Conservation (phyloP, 2,329 filamentous ascomycete species). For the Alternaria atra region DNA sequence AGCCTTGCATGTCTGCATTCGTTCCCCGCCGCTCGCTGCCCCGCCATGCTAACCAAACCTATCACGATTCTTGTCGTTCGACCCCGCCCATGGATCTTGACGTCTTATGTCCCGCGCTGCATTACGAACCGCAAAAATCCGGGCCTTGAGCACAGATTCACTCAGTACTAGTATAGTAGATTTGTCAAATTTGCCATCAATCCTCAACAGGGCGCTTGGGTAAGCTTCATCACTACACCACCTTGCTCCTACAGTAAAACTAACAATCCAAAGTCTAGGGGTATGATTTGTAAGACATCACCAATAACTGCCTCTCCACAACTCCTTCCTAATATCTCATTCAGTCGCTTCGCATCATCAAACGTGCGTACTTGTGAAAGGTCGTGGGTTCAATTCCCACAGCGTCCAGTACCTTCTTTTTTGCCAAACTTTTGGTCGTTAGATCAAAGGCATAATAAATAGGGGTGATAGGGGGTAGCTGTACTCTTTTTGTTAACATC, state of each 20-base stretch:
- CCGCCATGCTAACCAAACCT: not conserved
- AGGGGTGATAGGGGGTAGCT: too few relatives aligned
- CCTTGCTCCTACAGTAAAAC: not conserved
- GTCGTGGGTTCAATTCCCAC: conserved; percentile 39
- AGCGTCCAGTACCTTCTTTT: conserved; percentile 27
- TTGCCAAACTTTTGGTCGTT: not conserved
- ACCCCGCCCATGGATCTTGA: not conserved
- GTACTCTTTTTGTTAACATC: too few relatives aligned
- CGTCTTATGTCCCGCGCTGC: not conserved
- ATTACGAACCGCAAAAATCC: not conserved
- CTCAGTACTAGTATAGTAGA: not conserved
- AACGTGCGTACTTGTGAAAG: conserved; percentile 26
- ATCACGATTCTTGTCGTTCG: not conserved
- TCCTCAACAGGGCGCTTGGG: conserved; percentile 11
- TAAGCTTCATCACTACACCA: not conserved
- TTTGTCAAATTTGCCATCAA: not conserved
- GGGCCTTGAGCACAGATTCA: too few relatives aligned
- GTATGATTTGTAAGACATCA: conserved; percentile 15
- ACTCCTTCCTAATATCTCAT: not conserved
- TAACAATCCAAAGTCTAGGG: not conserved
- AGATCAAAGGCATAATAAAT: too few relatives aligned
- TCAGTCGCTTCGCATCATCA: conserved; percentile 28
- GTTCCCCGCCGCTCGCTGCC: not conserved
- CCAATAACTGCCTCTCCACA: not conserved
- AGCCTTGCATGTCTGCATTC: not conserved